A percentile compares a stretch with the other conserved stretches of the same genome.
Evolutionary conservation across 257 asterid genomes (phyloP).

Genomic region (Ilex asprella): DNA sequence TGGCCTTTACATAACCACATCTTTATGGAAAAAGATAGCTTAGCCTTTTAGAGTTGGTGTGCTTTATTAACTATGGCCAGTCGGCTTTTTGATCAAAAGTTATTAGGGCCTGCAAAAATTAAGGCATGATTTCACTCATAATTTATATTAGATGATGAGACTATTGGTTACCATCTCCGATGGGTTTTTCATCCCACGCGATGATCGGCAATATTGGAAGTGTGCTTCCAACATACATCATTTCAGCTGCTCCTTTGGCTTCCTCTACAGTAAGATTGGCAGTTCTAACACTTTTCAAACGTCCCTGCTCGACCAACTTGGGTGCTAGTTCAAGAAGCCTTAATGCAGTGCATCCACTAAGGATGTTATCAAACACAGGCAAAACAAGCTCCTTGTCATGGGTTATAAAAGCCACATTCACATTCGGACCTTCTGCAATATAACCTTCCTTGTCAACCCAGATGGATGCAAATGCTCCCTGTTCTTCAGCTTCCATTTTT

Average conservation of each 20-base stretch:
- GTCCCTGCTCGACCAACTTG: slow-evolving; percentile 54
- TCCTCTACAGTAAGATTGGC: slow-evolving; percentile 41
- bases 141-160: too few species aligned
- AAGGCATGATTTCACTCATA: too few species aligned
- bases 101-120: too few species aligned
- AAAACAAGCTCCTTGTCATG: slow-evolving; percentile 56
- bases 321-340: slow-evolving; percentile 78
- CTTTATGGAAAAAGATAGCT: too few species aligned
- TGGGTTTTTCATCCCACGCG: slow-evolving; percentile 67
- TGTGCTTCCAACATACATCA: slow-evolving; percentile 96
- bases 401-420: slow-evolving; percentile 72
- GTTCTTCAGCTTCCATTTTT: slow-evolving; percentile 83
- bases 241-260: slow-evolving; percentile 53
- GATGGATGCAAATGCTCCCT: slow-evolving; percentile 56
- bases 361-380: slow-evolving; percentile 63
- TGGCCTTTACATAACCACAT: too few species aligned
- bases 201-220: slow-evolving; percentile 71
- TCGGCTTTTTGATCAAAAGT: too few species aligned
- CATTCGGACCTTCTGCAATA: slow-evolving; percentile 91
- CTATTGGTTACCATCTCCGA: slow-evolving; percentile 62
- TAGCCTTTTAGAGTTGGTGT: too few species aligned
- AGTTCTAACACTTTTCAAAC: slow-evolving; percentile 42
- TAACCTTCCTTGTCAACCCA: slow-evolving; percentile 80
- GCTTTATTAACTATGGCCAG: too few species aligned
- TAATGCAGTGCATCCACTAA: slow-evolving; percentile 78